A percentile compares a stretch with the other conserved stretches of the same genome.
These are phyloP conservation scores for Solanum boliviense DNA, from an alignment of 257 asterid genomes.

Conservation along the genomic window DNA sequence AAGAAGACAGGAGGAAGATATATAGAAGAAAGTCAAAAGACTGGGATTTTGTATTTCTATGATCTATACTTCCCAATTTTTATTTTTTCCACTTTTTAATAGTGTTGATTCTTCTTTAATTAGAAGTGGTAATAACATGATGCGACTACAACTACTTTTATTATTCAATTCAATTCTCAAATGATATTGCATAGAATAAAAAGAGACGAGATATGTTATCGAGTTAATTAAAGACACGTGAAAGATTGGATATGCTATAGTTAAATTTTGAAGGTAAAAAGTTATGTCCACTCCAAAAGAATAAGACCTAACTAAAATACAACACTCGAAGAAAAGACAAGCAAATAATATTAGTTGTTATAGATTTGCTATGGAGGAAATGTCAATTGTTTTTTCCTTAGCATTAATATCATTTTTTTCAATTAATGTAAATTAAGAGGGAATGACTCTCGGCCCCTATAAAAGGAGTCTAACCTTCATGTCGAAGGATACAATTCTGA, in stretches of 20 bases:
- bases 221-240: too few species aligned
- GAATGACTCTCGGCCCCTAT: not conserved
- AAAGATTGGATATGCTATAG: not conserved
- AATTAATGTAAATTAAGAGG: not conserved
- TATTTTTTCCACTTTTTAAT: not conserved
- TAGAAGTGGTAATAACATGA: not conserved
- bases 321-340: too few species aligned
- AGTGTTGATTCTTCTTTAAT: not conserved
- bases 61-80: not conserved
- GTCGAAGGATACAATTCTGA: too few species aligned
- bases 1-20: not conserved
- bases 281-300: not conserved
- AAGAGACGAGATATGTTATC: not conserved
- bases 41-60: not conserved
- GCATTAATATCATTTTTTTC: too few species aligned
- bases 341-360: not conserved
- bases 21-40: not conserved
- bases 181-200: too few species aligned
- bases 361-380: not conserved
- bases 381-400: too few species aligned
- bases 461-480: not conserved
- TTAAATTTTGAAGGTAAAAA: too few species aligned
- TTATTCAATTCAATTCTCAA: not conserved
- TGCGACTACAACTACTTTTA: not conserved
- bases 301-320: not conserved